Conservation (phyloP, 345 rosid species). For the Salix viminalis region DNA sequence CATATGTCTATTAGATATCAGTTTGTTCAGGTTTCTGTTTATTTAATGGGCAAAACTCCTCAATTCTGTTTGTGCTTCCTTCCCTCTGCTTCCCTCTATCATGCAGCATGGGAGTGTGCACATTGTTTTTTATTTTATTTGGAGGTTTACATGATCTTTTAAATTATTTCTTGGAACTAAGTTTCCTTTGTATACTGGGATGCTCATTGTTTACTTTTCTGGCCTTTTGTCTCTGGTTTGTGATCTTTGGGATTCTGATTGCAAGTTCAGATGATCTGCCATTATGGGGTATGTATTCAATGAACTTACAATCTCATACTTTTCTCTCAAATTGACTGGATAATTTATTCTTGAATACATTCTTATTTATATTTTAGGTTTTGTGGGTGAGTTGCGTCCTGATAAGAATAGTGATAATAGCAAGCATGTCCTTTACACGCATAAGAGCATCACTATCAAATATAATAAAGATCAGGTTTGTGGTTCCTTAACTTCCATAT, state of each 20-base stretch:
- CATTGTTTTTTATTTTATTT: not conserved
- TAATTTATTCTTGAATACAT: slow-evolving; percentile 7
- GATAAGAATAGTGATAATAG: slow-evolving; percentile 71
- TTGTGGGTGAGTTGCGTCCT: slow-evolving; percentile 78
- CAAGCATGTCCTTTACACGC: slow-evolving; percentile 74
- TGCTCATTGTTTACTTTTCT: slow-evolving; percentile 23
- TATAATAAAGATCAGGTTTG: slow-evolving; percentile 85
- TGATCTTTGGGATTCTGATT: slow-evolving; percentile 28
- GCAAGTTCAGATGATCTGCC: slow-evolving; percentile 83
- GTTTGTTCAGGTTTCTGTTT: not conserved
- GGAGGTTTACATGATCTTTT: not conserved
- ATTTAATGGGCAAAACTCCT: not conserved
- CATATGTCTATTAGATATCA: not conserved
- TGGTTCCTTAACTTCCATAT: slow-evolving; percentile 12
- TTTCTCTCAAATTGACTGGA: not conserved
- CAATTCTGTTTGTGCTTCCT: not conserved
- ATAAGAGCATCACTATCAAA: slow-evolving; percentile 55
- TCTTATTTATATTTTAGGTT: slow-evolving; percentile 41
- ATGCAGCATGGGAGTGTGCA: not conserved
- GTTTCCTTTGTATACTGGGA: not conserved
- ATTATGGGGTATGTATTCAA: slow-evolving; percentile 67
- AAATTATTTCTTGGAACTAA: not conserved
- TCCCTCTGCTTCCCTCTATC: not conserved
- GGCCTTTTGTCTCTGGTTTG: slow-evolving; percentile 17
- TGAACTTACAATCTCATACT: not conserved